A percentile compares a stretch with the other conserved stretches of the same genome.
These are phyloP conservation scores for Talaromyces rugulosus DNA, from an alignment of 2,329 filamentous ascomycete genomes.

Conservation along the genomic window DNA sequence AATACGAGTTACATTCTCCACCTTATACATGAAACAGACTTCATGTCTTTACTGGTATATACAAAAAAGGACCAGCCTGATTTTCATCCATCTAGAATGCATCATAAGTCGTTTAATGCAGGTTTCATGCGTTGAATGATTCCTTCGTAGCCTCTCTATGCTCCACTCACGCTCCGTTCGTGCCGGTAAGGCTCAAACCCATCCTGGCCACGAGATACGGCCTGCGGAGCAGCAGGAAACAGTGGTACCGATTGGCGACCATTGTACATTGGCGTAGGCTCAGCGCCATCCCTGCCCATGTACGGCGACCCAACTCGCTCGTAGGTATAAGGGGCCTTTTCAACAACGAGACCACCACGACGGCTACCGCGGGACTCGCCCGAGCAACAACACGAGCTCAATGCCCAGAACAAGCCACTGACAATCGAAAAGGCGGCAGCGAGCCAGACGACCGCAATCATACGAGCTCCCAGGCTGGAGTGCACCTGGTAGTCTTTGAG, in stretches of 20 bases:
- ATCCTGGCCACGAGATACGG: neutral
- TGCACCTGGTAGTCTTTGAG: conserved; percentile 68
- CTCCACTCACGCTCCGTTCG: neutral
- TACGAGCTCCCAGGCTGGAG: conserved; percentile 62
- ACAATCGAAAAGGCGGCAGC: conserved; percentile 70
- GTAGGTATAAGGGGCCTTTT: conserved; percentile 60
- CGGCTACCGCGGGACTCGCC: conserved; percentile 51
- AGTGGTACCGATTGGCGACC: neutral
- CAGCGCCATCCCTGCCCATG: conserved; percentile 1
- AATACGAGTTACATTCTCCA: neutral
- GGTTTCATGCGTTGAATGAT: neutral
- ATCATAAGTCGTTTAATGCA: neutral
- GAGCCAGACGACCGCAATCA: conserved; percentile 73
- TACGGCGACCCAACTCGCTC: conserved; percentile 47
- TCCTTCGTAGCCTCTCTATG: neutral
- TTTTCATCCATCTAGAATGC: neutral
- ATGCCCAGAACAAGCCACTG: conserved; percentile 82
- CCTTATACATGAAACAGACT: neutral
- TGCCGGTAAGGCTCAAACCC: conserved; percentile 6
- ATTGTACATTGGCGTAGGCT: neutral
- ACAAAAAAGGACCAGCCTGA: neutral
- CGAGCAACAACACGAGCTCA: conserved; percentile 87
- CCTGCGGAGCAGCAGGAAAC: neutral
- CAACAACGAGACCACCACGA: conserved; percentile 36
- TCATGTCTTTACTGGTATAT: neutral